Evolutionary conservation across 176 grass and related monocot species (phyloP), one percentile per base, ranked within the genome.

Genomic region (Stipa capillata): DNA sequence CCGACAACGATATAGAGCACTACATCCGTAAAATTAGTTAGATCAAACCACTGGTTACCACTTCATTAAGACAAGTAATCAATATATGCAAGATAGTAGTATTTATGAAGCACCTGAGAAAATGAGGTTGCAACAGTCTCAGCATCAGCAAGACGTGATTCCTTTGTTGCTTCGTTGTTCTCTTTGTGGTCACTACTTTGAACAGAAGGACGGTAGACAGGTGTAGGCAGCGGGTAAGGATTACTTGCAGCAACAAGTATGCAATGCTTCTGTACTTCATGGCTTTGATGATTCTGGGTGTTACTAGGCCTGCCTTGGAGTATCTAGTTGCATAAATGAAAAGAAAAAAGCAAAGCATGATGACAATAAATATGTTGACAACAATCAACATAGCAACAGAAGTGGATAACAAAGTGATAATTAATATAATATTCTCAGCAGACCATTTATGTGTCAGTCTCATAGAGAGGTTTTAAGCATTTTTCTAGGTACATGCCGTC

Each of bases 221-320:
- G 92, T 41, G 90, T 95, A 44, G 96, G 88, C 56, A 95, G 76
- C 54, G 85, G 88, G n/a, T 93, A 89, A 34, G 92, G 92, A 87
- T 99, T 95, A 83, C 90, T 99, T 51, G 96, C 96, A 87, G 90
- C 84, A 82, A 92, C 84, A 76, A 99, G 86, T 61, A 99, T 79
- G 66, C 96, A 99, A 81, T 99, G 96, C 68, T 93, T 99, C 63
- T 95, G 92, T 74, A 78, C 75, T 80, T 99, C 96, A 93, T 50
- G 82, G 72, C 64, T 91, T 84, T 94, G 88, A 85, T 83, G 85
- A 80, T 41, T 83, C 65, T 89, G 85, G 3, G 29, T 81, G 70
- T 49, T 79, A 74, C 17, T 77, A 66, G 44, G 39, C 87, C 44
- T 48, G 65, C 61, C 58, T 36, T 85, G 76, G 79, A 94, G 84